phyloP scores from a whole-genome alignment of 2,329 filamentous ascomycete species.

The Capronia coronata region DNA sequence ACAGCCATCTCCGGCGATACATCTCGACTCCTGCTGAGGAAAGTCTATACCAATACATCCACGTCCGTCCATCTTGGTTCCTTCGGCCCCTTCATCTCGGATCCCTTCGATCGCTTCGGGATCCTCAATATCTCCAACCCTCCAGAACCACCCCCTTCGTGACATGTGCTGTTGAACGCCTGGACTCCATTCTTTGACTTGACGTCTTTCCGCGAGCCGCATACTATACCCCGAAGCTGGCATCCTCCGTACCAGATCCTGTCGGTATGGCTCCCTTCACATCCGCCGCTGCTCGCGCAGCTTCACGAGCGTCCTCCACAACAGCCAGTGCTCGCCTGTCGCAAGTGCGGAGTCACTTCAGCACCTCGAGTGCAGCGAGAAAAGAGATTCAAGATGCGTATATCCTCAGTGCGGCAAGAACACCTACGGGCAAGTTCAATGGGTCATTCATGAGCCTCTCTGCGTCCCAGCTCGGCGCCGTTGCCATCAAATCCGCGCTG shows the following conservation, averaged over 20 bases:
- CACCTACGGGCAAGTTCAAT: slow-evolving; percentile 90
- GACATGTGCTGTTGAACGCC: slow-evolving; percentile 12
- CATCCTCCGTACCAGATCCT: neutral
- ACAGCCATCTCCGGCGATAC: neutral
- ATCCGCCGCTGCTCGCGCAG: slow-evolving; percentile 18
- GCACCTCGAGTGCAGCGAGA: slow-evolving; percentile 41
- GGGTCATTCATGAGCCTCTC: slow-evolving; percentile 77
- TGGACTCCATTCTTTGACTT: too few relatives aligned
- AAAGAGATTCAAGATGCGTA: slow-evolving; percentile 84
- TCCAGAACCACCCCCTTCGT: neutral
- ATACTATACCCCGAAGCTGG: neutral
- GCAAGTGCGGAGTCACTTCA: slow-evolving; percentile 48
- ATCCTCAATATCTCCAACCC: neutral
- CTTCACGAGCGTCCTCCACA: slow-evolving; percentile 18
- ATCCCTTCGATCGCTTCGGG: too few relatives aligned
- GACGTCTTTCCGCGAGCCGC: too few relatives aligned
- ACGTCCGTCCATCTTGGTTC: too few relatives aligned
- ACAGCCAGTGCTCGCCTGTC: slow-evolving; percentile 39
- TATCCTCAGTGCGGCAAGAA: slow-evolving; percentile 83
- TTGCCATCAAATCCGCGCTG: slow-evolving; percentile 85
- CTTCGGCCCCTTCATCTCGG: neutral
- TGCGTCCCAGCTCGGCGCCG: slow-evolving; percentile 80
- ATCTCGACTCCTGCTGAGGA: neutral
- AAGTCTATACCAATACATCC: too few relatives aligned
- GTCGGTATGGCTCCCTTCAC: slow-evolving; percentile 17